Evolutionary conservation across 2,329 filamentous ascomycete species (phyloP), one percentile per base, ranked within the genome.

Genomic region (Trichoderma simmonsii): DNA sequence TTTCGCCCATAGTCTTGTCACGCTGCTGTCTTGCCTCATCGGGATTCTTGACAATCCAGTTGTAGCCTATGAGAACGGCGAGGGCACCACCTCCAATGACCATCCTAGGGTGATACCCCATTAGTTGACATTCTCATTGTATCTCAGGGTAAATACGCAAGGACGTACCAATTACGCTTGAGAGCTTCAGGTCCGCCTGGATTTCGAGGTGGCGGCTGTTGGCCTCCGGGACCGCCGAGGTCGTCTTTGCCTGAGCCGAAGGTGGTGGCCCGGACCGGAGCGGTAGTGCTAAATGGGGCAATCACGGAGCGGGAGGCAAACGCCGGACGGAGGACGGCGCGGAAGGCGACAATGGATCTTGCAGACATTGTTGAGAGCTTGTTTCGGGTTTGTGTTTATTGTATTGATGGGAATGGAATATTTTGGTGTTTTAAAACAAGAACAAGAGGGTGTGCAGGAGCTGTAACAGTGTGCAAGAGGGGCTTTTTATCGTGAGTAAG

Each of bases 211-310:
- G 39, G 80, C 3, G 77, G 75, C 70, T 78, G 71, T n/a, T 82
- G 80, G 39, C 80, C 80, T n/a, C 77, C 78, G 1, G 80, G 80
- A 2, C 80, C 80, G 21, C 81, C 80, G 15, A 81, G 74, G 61
- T 78, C 73, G 18, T 78, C 77, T 26, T 75, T 74, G 68, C 62
- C 28, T 14, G 39, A 43, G 7, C 48, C 21, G 6, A 57, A 70
- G 3, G 60, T n/a, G 43, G 48, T 21, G 18, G 3, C 43, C 32
- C 59, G 71, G 62, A 26, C 21, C 30, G 61, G 9, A 9, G 21
- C 56, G 43, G 62, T 28, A 12, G 68, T 71, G 36, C 39, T 64
- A 14, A 65, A 63, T 7, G 71, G 71, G 48, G 54, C 63, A 48
- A 69, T 30, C 15, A 12, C 28, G 18, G 67, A 70, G 48, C 70